phyloP scores from a whole-genome alignment of 2,329 filamentous ascomycete genomes.

The Penicillium expansum region DNA sequence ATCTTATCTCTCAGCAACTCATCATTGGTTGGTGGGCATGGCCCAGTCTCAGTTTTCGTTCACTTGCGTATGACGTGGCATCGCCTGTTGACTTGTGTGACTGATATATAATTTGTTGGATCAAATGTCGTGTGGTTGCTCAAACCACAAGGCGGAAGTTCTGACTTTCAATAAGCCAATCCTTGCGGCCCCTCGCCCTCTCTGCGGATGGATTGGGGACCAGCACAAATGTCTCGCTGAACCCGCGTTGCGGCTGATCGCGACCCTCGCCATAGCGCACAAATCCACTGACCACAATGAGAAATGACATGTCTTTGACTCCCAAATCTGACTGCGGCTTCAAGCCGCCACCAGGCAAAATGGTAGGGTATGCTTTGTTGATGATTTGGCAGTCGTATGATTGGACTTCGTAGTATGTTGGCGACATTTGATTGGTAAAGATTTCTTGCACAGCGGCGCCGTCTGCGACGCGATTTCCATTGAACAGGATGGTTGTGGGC shows the following conservation, averaged over 20 bases:
- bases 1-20: not conserved
- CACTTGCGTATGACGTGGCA: not conserved
- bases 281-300: constrained; percentile 70
- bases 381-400: constrained; percentile 75
- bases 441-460: constrained; percentile 66
- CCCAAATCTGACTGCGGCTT: constrained; percentile 43
- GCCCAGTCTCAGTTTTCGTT: not conserved
- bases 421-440: constrained; percentile 64
- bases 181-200: constrained; percentile 53
- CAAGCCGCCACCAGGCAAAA: constrained; percentile 38
- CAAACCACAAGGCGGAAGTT: constrained; percentile 61
- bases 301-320: constrained; percentile 63
- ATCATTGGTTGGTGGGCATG: not conserved
- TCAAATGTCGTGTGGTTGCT: constrained; percentile 9
- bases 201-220: constrained; percentile 64
- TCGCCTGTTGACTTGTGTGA: not conserved
- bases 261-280: constrained; percentile 64
- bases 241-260: constrained; percentile 64
- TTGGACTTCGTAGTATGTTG: constrained; percentile 68
- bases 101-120: not conserved
- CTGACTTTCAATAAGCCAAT: constrained; percentile 69
- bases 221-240: constrained; percentile 77
- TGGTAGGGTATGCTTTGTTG: constrained; percentile 66
- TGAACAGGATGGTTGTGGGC: constrained; percentile 70
- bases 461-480: constrained; percentile 65